Evolutionary conservation across 2,329 filamentous ascomycete genomes (phyloP), one percentile per base, ranked within the genome.

Genomic region (Cladosporium sp.): DNA sequence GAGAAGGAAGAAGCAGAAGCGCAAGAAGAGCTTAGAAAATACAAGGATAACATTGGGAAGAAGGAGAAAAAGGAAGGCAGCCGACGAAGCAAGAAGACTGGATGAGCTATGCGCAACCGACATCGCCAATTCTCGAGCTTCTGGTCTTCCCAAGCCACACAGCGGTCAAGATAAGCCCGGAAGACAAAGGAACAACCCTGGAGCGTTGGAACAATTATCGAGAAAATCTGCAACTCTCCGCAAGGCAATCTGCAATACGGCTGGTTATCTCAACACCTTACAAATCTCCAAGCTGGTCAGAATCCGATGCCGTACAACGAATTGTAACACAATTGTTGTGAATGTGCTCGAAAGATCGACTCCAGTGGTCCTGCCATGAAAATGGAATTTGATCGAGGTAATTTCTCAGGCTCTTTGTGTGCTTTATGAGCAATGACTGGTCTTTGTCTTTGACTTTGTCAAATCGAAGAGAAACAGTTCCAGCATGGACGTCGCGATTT

Each of bases 1-100:
- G 68, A 66, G 44, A 72, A 73, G 50, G 73, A 75, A 36, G 64
- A 65, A 36, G 70, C 69, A 40, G 68, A 71, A 25, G 68, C 68
- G 7, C 62, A 61, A 9, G 64, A 61, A 59, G 64, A 71, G 59
- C 62, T 69, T 57, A 59, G 62, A 12, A 67, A 69, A 19, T 70
- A 70, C 48, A 70, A 68, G 58, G 66, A 64, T 49, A 71, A 70
- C 60, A 61, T 69, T 32, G 68, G 69, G 8, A 70, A 70, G 65
- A 68, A 69, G 59, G 66, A 67, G 24, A 56, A 60, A 56, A 69
- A 65, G 62, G 64, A 66, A 17, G 67, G 66, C 3, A 67, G 67
- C 56, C 50, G 66, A 37, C 59, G 62, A 51, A 66, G 64, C 51
- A 54, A 45, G 19, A 54, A 45, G 51, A 34, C 51, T n/a, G 51